phyloP scores from a whole-genome alignment of 2,329 filamentous ascomycete genomes.

The Chaetomium sp. region DNA sequence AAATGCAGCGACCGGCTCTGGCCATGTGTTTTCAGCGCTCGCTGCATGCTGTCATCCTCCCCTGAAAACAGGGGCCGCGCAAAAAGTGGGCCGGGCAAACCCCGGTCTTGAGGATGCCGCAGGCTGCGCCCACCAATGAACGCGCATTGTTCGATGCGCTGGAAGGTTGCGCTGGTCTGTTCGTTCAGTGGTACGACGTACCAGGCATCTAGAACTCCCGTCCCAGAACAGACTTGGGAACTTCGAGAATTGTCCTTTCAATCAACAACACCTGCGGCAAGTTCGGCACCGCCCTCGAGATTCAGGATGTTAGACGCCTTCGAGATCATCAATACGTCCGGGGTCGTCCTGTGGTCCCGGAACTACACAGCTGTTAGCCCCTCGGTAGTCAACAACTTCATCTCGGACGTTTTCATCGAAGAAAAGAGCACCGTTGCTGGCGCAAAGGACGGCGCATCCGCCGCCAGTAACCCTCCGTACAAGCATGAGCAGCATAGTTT shows the following conservation, averaged over 20 bases:
- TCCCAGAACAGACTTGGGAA: background rate
- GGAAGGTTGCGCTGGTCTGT: no score
- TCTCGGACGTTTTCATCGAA: slow-evolving; percentile 95
- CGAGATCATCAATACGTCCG: slow-evolving; percentile 91
- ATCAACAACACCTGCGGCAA: background rate
- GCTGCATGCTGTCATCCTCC: slow-evolving; percentile 18
- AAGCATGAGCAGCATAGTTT: slow-evolving; percentile 89
- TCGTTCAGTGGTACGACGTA: slow-evolving; percentile 1
- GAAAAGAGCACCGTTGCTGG: slow-evolving; percentile 65
- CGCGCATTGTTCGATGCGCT: background rate
- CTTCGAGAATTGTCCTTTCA: background rate
- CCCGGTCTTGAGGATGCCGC: slow-evolving; percentile 6
- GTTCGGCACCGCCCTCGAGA: background rate
- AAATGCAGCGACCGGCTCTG: slow-evolving; percentile 9
- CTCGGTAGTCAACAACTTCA: slow-evolving; percentile 86
- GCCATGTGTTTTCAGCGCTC: slow-evolving; percentile 26
- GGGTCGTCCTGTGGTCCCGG: slow-evolving; percentile 94
- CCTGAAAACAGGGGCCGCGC: slow-evolving; percentile 10
- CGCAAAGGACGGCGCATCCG: slow-evolving; percentile 52
- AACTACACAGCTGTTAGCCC: slow-evolving; percentile 74
- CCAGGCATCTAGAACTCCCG: background rate
- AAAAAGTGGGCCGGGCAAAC: slow-evolving; percentile 13
- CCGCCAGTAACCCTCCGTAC: slow-evolving; percentile 65
- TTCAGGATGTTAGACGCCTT: slow-evolving; percentile 83
- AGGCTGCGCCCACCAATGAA: slow-evolving; percentile 9